Evolutionary conservation across 768 basidiomycete species (phyloP).

Genomic region (Boletus huronensis): DNA sequence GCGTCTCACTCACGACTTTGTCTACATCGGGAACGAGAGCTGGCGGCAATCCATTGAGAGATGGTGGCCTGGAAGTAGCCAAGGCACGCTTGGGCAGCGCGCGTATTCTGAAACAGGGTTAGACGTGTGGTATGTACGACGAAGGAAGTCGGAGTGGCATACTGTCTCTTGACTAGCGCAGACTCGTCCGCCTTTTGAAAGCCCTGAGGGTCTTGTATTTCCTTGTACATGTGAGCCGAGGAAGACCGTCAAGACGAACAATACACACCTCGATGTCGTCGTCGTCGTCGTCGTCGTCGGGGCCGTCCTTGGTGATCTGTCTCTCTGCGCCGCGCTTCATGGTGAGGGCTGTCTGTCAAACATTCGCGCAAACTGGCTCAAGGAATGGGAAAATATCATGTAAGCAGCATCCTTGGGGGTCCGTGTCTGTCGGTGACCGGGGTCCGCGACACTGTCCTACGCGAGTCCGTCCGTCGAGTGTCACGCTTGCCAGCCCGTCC

Average conservation of each 20-base stretch:
- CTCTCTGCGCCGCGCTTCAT: conserved; percentile 79
- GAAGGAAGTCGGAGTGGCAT: conserved; percentile 23
- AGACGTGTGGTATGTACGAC: neutral
- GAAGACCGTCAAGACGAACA: neutral
- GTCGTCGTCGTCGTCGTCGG: conserved; percentile 40
- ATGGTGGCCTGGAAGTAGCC: conserved; percentile 19
- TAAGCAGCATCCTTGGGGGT: conserved; percentile 22
- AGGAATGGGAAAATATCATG: conserved; percentile 18
- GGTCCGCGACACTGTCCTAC: no score
- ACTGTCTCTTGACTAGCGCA: conserved; percentile 56
- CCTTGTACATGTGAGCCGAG: conserved; percentile 32
- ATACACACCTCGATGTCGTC: conserved; percentile 34
- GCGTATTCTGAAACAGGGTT: conserved; percentile 49
- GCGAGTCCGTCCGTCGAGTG: no score
- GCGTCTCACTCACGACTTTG: conserved; percentile 26
- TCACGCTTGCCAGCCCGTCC: neutral
- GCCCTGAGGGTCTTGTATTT: conserved; percentile 38
- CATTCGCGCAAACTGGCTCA: neutral
- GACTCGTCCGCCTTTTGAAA: conserved; percentile 62
- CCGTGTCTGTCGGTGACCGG: neutral
- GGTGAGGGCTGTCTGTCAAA: conserved; percentile 16
- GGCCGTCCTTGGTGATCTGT: conserved; percentile 59
- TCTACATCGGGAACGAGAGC: conserved; percentile 19
- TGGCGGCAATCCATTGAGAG: conserved; percentile 26
- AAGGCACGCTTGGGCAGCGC: conserved; percentile 54